Evolutionary conservation across 2,329 filamentous ascomycete genomes (phyloP), one percentile per base, ranked within the genome.

Genomic region (Apiospora hydei): DNA sequence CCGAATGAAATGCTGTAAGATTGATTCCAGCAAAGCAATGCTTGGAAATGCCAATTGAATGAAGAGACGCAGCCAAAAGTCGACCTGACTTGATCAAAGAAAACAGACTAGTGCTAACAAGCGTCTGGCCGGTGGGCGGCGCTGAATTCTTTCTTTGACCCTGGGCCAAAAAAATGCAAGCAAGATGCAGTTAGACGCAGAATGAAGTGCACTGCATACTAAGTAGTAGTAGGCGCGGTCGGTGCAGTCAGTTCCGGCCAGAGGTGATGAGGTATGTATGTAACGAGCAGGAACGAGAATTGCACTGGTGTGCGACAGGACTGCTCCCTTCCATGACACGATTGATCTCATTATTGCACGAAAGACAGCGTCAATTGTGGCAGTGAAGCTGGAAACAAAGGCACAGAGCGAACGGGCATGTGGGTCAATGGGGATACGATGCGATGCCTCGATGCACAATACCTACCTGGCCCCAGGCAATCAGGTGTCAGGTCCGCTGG

Each of bases 401-500:
- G 30, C 5, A n/a, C n/a, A 64, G 57, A 64, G 57, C 34, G 57
- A 64, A 41, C 30, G 57, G 34, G 57, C 57, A 41, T 64, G 30
- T 64, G 57, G 57, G 57, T 41, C 57, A 41, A 34, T 64, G 21
- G 34, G 16, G 57, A 64, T 64, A 64, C 57, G 57, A 64, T 51
- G n/a, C 49, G 49, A 51, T 41, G 30, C 34, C 57, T 64, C 57
- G 57, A 64, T 61, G 53, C 53, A 61, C 46, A 61, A 34, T 61
- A 21, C 53, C 53, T 61, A 21, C 53, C 53, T 38, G 53, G 18
- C 34, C 30, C 30, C 53, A 38, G 53, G 53, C 53, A 61, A 38
- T 38, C 53, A 61, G 53, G 53, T 74, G 21, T 38, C 53, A 61
- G 53, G 53, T 74, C 72, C 71, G 70, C 72, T 72, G 73, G 71